phyloP scores from a whole-genome alignment of 192 early-diverging fungal species.

The Coemansia sp. region DNA sequence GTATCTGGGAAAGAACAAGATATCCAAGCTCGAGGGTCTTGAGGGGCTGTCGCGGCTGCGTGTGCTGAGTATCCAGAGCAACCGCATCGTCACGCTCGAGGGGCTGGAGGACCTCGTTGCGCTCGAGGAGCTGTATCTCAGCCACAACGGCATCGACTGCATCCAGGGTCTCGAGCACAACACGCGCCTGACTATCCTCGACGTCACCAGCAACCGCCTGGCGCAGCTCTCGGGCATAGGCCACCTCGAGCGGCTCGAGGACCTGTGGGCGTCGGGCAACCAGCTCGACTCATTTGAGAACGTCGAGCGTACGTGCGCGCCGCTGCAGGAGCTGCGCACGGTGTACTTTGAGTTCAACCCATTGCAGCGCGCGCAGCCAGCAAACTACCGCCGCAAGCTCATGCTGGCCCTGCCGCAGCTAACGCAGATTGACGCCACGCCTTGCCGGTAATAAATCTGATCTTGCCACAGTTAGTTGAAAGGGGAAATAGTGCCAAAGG shows the following conservation, averaged over 20 bases:
- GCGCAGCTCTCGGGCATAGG: constrained; percentile 72
- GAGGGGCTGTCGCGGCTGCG: constrained; percentile 64
- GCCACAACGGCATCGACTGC: constrained; percentile 84
- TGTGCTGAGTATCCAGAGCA: constrained; percentile 83
- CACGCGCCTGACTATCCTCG: constrained; percentile 74
- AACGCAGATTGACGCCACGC: constrained; percentile 90
- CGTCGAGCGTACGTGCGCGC: constrained; percentile 68
- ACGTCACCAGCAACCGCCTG: constrained; percentile 84
- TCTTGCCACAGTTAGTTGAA: no score
- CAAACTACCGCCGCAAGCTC: constrained; percentile 87
- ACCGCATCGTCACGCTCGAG: constrained; percentile 78
- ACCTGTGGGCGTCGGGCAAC: constrained; percentile 92
- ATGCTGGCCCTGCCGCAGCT: constrained; percentile 83
- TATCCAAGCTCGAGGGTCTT: constrained; percentile 76
- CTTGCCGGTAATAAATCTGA: no score
- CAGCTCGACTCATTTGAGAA: constrained; percentile 76
- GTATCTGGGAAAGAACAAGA: constrained; percentile 99
- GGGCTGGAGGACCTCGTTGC: constrained; percentile 68
- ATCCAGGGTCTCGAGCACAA: constrained; percentile 85
- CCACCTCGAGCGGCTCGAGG: constrained; percentile 72
- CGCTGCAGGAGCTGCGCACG: constrained; percentile 69
- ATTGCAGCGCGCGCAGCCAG: constrained; percentile 71
- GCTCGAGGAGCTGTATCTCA: constrained; percentile 91
- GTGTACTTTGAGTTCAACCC: constrained; percentile 98
- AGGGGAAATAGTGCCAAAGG: no score